Base-by-base conservation (phyloP, 768 basidiomycete genomes). In the Suillus fuscotomentosus region DNA sequence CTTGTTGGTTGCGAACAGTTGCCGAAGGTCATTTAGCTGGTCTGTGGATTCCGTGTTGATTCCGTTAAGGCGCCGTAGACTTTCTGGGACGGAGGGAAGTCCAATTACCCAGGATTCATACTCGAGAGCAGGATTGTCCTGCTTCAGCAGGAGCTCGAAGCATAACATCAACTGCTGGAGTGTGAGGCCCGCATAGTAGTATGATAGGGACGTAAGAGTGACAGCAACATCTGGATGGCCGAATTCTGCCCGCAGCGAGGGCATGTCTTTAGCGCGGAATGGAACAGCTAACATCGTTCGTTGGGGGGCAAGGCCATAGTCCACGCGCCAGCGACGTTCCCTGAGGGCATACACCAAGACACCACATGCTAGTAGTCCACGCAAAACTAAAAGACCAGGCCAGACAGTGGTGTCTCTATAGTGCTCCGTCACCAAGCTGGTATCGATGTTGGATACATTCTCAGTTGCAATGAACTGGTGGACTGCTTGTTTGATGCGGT, bases 381-480 rank as follows among this genome's bases (percentile, higher is more conserved):
- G 51, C 31, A 53, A 11, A 17, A 53, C 31, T 53, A 53, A 31
- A 24, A 53, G 51, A 31, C 51, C 10, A 5, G 27, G 51, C 51
- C 51, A 53, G 31, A 53, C 31, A 17, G 51, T 34, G 17, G 51
- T 53, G 31, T 34, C 9, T 14, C 59, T 27, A 56, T 34, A 22
- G 17, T 65, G 54, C 3, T 64, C 50, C 59, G 67, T 34, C 4
- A 74, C 68, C 8, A 64, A 17, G 42, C 34, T 48, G 3, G 60
- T 45, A 1, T 10, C 24, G 14, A n/a, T 14, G 0, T 48, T 11
- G 47, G 47, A 13, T 17, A 70, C 43, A 5, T 68, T 50, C 27
- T 67, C 60, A 24, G n/a, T 48, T 0, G 66, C 68, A 61, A 78
- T 68, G 55, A 78, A 79, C 14, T 31, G 54, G 47, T n/a, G 62